Conservation (phyloP, 179 eudicot genomes). For the Actinidia arguta region DNA sequence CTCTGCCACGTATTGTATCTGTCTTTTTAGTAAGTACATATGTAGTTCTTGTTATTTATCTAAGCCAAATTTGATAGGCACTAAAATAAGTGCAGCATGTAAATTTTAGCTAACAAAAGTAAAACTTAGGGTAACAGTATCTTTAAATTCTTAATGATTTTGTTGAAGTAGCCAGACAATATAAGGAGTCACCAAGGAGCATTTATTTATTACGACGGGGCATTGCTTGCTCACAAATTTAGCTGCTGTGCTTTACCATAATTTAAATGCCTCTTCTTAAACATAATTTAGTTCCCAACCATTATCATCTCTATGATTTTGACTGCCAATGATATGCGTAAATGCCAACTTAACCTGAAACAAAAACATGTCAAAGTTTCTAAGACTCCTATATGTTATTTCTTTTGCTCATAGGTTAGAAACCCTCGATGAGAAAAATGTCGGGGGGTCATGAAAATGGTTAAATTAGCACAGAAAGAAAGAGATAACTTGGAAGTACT, state of each 20-base stretch:
- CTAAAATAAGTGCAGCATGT: not conserved
- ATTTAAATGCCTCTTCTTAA: not conserved
- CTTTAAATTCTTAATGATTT: not conserved
- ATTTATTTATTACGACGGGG: not conserved
- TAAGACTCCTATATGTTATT: not conserved
- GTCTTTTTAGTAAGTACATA: not conserved
- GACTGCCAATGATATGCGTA: not conserved
- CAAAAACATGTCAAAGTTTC: not conserved
- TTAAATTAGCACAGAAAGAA: constrained; percentile 97
- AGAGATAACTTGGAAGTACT: constrained; percentile 88
- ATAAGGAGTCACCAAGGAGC: too few species aligned
- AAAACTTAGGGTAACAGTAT: not conserved
- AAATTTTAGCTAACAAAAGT: not conserved
- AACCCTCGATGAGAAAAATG: constrained; percentile 77
- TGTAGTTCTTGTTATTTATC: constrained; percentile 1
- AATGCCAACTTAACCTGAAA: not conserved
- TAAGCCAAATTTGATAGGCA: not conserved
- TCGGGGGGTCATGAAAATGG: constrained; percentile 97
- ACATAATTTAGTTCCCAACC: not conserved
- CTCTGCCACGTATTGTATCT: not conserved
- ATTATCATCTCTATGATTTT: not conserved
- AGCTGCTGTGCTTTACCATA: not conserved
- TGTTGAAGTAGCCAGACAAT: not conserved
- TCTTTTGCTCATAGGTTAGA: constrained; percentile 59
- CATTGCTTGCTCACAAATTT: not conserved